phyloP scores from a whole-genome alignment of 2,329 filamentous ascomycete genomes.

The Aspergillus proliferans region DNA sequence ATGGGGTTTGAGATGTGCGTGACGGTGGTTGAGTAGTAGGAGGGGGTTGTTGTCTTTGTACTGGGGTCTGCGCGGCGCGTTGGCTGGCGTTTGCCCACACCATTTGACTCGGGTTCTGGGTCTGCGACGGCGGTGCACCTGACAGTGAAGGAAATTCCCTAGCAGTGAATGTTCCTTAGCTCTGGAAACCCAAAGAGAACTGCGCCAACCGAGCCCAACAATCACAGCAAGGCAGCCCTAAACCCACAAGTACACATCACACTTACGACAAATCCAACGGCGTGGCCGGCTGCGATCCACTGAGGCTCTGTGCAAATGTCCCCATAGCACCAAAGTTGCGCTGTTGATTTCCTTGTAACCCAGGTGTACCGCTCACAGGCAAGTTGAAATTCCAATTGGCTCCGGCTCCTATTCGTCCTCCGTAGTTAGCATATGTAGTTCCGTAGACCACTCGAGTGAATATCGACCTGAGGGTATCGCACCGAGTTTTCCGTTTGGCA shows the following conservation, averaged over 20 bases:
- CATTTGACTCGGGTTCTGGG: constrained; percentile 47
- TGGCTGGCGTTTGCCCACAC: constrained; percentile 55
- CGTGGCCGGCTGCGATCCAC: constrained; percentile 48
- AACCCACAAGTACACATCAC: constrained; percentile 1
- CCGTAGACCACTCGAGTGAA: constrained; percentile 1
- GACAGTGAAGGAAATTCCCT: constrained; percentile 60
- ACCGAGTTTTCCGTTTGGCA: constrained; percentile 53
- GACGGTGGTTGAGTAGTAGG: constrained; percentile 38
- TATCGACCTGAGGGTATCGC: constrained; percentile 14
- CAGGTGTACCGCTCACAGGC: constrained; percentile 48
- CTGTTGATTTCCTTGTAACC: constrained; percentile 46
- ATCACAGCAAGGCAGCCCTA: not conserved
- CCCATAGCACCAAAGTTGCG: constrained; percentile 47
- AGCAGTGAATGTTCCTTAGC: constrained; percentile 8
- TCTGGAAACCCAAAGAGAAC: not conserved
- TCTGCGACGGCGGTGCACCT: constrained; percentile 48
- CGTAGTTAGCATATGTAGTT: constrained; percentile 18
- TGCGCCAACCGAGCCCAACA: not conserved
- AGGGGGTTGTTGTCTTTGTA: constrained; percentile 47
- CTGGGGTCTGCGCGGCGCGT: constrained; percentile 47
- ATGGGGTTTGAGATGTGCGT: constrained; percentile 34
- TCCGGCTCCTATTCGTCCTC: constrained; percentile 40
- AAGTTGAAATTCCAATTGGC: constrained; percentile 54
- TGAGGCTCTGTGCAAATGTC: constrained; percentile 53
- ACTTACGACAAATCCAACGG: constrained; percentile 55